These are phyloP conservation scores for Amphirosellinia nigrospora DNA, from an alignment of 495 filamentous ascomycete species.

Conservation along the genomic window DNA sequence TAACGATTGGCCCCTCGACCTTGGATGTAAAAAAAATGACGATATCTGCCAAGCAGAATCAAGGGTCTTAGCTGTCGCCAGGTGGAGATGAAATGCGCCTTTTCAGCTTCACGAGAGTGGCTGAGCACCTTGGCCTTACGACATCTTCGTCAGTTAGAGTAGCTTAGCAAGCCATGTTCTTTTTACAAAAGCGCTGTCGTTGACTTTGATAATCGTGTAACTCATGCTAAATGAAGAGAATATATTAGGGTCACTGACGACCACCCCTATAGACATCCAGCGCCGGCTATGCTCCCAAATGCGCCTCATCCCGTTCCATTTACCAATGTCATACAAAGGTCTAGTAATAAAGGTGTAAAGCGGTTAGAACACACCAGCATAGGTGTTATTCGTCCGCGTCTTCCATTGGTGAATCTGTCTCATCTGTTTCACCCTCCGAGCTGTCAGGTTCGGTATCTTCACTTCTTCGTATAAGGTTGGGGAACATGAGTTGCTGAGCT, in stretches of 20 bases:
- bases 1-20: neutral
- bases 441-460: conserved; percentile 14
- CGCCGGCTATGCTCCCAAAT: conserved; percentile 5
- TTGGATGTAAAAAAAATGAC: neutral
- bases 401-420: conserved; percentile 18
- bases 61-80: neutral
- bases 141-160: neutral
- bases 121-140: conserved; percentile 19
- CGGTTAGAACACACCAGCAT: neutral
- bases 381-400: conserved; percentile 2
- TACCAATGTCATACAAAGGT: neutral
- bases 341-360: neutral
- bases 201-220: neutral
- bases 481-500: conserved; percentile 51
- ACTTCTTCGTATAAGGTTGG: conserved; percentile 21
- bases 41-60: conserved; percentile 5
- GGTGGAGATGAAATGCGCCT: conserved; percentile 11
- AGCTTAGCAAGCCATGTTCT: neutral
- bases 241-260: neutral
- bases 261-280: neutral
- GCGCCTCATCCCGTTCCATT: neutral
- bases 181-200: neutral
- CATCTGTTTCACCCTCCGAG: conserved; percentile 15
- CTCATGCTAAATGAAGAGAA: neutral
- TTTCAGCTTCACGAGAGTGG: conserved; percentile 18